These are phyloP conservation scores for Diaporthe vexans DNA, from an alignment of 2,329 filamentous ascomycete genomes.

Conservation along the genomic window DNA sequence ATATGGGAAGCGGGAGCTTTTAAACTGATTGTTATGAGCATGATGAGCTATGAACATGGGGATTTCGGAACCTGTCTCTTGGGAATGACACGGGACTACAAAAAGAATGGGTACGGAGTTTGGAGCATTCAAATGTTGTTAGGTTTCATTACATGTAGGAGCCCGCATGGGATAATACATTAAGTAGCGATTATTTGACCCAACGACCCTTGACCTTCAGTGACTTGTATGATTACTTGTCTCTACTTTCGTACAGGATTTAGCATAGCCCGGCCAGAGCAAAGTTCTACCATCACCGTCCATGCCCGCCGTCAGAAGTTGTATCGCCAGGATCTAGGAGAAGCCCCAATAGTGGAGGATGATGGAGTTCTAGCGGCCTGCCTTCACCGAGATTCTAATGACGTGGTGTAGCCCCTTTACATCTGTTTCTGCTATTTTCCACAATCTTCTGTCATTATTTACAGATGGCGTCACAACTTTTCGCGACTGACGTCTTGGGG, in stretches of 20 bases:
- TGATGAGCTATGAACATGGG: slow-evolving; percentile 26
- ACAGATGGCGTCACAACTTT: too few species aligned
- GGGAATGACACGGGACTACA: not conserved
- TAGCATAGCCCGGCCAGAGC: not conserved
- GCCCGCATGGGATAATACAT: not conserved
- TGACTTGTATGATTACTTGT: not conserved
- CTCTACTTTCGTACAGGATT: not conserved
- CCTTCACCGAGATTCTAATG: not conserved
- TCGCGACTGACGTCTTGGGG: too few species aligned
- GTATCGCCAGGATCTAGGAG: too few species aligned
- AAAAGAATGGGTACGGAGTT: slow-evolving; percentile 10
- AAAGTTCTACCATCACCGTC: not conserved
- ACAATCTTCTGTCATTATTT: not conserved
- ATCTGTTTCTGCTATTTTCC: not conserved
- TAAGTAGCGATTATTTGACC: slow-evolving; percentile 15
- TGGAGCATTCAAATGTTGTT: slow-evolving; percentile 15
- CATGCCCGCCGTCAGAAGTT: not conserved
- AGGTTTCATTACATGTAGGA: too few species aligned
- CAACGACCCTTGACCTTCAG: too few species aligned
- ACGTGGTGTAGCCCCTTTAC: not conserved
- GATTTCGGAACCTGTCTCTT: not conserved
- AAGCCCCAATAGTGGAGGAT: too few species aligned
- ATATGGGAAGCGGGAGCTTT: not conserved
- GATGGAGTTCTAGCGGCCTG: not conserved
- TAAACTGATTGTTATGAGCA: slow-evolving; percentile 17